phyloP scores from a whole-genome alignment of 306 rosid species.

The Amphicarpaea edgeworthii region DNA sequence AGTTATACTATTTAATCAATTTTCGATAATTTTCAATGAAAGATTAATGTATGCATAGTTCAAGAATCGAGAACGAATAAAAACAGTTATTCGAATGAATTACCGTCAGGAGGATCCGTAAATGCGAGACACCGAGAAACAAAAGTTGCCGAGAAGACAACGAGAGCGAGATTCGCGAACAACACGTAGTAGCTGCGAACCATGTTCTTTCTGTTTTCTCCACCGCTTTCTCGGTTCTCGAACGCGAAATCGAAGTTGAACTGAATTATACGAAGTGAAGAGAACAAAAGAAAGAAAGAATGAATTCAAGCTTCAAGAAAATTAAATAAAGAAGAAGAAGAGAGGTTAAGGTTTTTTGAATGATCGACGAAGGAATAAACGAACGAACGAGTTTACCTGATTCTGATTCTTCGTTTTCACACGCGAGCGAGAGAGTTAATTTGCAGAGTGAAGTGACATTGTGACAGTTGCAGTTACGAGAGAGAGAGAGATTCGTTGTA shows the following conservation, averaged over 20 bases:
- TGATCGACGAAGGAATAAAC: not conserved
- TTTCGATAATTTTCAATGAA: conserved; percentile 6
- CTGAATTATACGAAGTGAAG: not conserved
- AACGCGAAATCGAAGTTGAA: conserved; percentile 20
- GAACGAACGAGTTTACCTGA: not conserved
- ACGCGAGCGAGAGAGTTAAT: not conserved
- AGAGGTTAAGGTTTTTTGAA: not conserved
- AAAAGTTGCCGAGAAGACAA: conserved; percentile 55
- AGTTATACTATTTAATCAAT: not conserved
- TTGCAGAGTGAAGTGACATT: not conserved
- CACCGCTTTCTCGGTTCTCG: conserved; percentile 50
- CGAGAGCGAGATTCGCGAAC: conserved; percentile 30
- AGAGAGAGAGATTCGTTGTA: conserved; percentile 29
- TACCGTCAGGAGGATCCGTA: conserved; percentile 76
- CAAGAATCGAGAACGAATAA: conserved; percentile 29
- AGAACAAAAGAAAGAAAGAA: conserved; percentile 10
- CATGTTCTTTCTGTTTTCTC: too few relatives aligned
- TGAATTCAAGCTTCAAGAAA: not conserved
- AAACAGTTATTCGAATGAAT: not conserved
- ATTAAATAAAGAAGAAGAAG: not conserved
- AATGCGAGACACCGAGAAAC: conserved; percentile 54
- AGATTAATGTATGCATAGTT: conserved; percentile 17
- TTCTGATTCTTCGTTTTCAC: not conserved
- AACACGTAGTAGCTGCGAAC: conserved; percentile 26
- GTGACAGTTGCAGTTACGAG: not conserved